A percentile compares a stretch with the other conserved stretches of the same genome.
These are phyloP conservation scores for Veloboletus limbatus DNA, from an alignment of 1,284 basidiomycete species.

Conservation along the genomic window DNA sequence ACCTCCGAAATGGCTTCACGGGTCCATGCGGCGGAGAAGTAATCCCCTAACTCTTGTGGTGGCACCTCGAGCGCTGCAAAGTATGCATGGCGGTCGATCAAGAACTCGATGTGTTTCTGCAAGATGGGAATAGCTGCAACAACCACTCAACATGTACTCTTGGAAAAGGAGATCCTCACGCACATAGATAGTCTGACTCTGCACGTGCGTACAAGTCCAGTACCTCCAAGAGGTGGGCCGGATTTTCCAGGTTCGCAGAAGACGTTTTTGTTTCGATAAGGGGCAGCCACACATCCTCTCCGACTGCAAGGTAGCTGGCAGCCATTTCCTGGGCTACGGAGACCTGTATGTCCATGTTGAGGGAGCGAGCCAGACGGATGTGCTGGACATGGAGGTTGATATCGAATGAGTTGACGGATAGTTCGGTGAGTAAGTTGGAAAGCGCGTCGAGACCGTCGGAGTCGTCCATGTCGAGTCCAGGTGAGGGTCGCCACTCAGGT, in stretches of 20 bases:
- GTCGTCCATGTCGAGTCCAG: constrained; percentile 17
- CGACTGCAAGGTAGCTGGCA: constrained; percentile 57
- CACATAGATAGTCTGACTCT: constrained; percentile 81
- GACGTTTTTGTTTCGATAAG: constrained; percentile 54
- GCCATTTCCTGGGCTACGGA: constrained; percentile 66
- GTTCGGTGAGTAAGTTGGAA: constrained; percentile 50
- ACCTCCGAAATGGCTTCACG: constrained; percentile 51
- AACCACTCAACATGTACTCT: constrained; percentile 12
- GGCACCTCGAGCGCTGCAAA: constrained; percentile 43
- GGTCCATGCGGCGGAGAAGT: constrained; percentile 62
- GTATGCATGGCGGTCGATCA: constrained; percentile 54
- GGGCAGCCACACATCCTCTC: constrained; percentile 66
- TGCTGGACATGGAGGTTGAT: constrained; percentile 60
- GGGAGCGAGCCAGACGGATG: constrained; percentile 53
- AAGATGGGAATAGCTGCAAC: constrained; percentile 68
- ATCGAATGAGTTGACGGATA: constrained; percentile 61
- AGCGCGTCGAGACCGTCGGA: constrained; percentile 54
- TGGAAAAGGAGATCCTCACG: constrained; percentile 32
- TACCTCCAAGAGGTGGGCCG: constrained; percentile 53
- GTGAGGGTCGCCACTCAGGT: neutral
- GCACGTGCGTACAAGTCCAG: constrained; percentile 67
- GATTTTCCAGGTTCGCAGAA: constrained; percentile 45
- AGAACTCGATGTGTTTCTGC: constrained; percentile 64
- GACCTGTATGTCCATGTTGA: constrained; percentile 56
- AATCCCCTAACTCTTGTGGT: constrained; percentile 49